A percentile compares a stretch with the other conserved stretches of the same genome.
phyloP scores from a whole-genome alignment of 2,329 filamentous ascomycete species.

The Fusarium protoensiforme region DNA sequence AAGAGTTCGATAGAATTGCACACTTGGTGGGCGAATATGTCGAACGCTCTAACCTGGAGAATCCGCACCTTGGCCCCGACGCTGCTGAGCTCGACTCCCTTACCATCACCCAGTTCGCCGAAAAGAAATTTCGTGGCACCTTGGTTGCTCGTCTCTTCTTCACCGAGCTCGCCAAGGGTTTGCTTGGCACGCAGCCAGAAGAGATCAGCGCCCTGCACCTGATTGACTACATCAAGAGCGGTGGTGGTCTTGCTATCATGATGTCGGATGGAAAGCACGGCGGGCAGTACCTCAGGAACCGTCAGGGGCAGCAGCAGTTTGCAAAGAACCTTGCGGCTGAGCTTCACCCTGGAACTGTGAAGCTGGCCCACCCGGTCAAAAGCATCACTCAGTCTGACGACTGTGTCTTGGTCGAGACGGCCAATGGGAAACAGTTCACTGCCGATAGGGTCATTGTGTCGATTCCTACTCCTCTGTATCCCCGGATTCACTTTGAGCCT shows the following conservation, averaged over 20 bases:
- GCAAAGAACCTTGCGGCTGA: background rate
- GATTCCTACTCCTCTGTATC: background rate
- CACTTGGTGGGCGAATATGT: background rate
- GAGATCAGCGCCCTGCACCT: slow-evolving; percentile 9
- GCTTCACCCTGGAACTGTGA: background rate
- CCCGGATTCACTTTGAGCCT: background rate
- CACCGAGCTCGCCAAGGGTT: background rate
- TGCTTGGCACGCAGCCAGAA: background rate
- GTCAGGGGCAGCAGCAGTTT: slow-evolving; percentile 19
- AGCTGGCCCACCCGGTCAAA: background rate
- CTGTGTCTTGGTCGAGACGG: background rate
- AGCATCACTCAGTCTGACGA: background rate
- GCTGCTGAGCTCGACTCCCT: background rate
- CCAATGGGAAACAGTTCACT: background rate
- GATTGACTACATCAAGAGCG: slow-evolving; percentile 25
- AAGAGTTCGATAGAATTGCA: background rate
- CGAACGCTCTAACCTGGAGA: background rate
- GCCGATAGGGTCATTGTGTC: background rate
- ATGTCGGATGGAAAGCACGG: slow-evolving; percentile 12
- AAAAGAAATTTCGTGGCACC: background rate
- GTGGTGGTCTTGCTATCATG: slow-evolving; percentile 15
- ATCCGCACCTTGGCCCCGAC: background rate
- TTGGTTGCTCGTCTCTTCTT: background rate
- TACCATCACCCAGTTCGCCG: background rate
- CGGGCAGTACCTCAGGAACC: slow-evolving; percentile 22